Conservation (phyloP, 2,329 filamentous ascomycete genomes). For the Xylariaceae sp. region DNA sequence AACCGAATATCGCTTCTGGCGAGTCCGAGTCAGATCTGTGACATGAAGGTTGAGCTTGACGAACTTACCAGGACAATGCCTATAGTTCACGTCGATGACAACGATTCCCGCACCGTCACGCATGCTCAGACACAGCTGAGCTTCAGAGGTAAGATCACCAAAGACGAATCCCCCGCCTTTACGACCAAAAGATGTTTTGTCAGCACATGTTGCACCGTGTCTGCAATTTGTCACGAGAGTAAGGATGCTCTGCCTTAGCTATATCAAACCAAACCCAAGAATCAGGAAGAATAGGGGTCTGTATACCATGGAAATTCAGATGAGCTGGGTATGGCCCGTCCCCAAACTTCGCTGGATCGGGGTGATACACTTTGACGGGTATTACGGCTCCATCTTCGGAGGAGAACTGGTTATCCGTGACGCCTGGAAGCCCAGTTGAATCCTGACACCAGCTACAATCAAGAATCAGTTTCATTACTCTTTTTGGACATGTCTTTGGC, state of each 20-base stretch:
- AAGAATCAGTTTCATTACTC: too few species aligned
- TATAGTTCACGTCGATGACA: constrained; percentile 39
- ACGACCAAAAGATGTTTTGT: neutral
- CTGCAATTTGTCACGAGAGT: too few species aligned
- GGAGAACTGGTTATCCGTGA: constrained; percentile 23
- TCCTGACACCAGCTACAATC: constrained; percentile 28
- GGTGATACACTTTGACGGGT: constrained; percentile 32
- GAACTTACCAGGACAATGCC: constrained; percentile 35
- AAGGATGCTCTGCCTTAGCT: too few species aligned
- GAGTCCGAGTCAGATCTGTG: neutral
- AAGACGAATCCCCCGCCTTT: constrained; percentile 37
- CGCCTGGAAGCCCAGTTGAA: constrained; percentile 26
- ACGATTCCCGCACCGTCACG: constrained; percentile 34
- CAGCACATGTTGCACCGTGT: too few species aligned
- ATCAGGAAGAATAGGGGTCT: neutral
- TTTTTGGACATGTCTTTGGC: too few species aligned
- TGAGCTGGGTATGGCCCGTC: constrained; percentile 33
- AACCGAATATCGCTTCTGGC: constrained; percentile 33
- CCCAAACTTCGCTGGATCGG: constrained; percentile 27
- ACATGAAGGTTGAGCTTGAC: neutral
- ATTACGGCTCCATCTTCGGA: constrained; percentile 30
- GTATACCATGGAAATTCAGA: constrained; percentile 34
- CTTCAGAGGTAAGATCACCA: constrained; percentile 32
- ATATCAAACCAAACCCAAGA: neutral
- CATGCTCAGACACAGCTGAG: constrained; percentile 34